Evolutionary conservation across 257 asterid genomes (phyloP).

Genomic region (Rehmannia glutinosa): DNA sequence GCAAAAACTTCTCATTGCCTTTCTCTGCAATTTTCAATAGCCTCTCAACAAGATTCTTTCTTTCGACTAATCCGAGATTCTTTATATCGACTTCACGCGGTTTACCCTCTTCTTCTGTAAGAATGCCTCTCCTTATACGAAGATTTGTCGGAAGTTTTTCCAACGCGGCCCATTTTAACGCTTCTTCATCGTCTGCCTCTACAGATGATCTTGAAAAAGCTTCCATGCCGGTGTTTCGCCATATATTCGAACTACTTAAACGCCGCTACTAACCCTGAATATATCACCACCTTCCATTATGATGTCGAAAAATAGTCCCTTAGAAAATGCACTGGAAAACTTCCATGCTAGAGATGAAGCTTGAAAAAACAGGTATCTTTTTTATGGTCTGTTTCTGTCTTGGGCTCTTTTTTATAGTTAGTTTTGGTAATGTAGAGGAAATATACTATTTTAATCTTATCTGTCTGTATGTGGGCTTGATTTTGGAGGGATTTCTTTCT

Average conservation of each 20-base stretch:
- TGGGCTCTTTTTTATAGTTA: slow-evolving; percentile 20
- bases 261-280: slow-evolving; percentile 52
- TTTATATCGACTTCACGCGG: slow-evolving; percentile 52
- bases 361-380: slow-evolving; percentile 11
- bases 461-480: background rate
- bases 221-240: slow-evolving; percentile 73
- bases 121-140: slow-evolving; percentile 64
- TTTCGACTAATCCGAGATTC: slow-evolving; percentile 60
- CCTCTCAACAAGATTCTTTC: slow-evolving; percentile 64
- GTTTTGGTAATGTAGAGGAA: background rate
- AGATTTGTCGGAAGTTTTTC: slow-evolving; percentile 78
- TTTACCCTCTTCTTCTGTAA: slow-evolving; percentile 49
- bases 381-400: background rate
- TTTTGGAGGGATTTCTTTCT: slow-evolving; percentile 27
- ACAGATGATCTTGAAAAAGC: slow-evolving; percentile 55
- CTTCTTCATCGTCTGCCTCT: slow-evolving; percentile 76
- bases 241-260: slow-evolving; percentile 57
- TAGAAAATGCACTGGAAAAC: too few relatives aligned
- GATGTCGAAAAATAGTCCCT: too few relatives aligned
- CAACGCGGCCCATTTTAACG: slow-evolving; percentile 83
- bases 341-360: too few relatives aligned
- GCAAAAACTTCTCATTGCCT: slow-evolving; percentile 77
- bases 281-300: slow-evolving; percentile 58
- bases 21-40: slow-evolving; percentile 64
- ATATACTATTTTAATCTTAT: too few relatives aligned